phyloP scores from a whole-genome alignment of 1,284 basidiomycete species.

The Pholiota adiposa region DNA sequence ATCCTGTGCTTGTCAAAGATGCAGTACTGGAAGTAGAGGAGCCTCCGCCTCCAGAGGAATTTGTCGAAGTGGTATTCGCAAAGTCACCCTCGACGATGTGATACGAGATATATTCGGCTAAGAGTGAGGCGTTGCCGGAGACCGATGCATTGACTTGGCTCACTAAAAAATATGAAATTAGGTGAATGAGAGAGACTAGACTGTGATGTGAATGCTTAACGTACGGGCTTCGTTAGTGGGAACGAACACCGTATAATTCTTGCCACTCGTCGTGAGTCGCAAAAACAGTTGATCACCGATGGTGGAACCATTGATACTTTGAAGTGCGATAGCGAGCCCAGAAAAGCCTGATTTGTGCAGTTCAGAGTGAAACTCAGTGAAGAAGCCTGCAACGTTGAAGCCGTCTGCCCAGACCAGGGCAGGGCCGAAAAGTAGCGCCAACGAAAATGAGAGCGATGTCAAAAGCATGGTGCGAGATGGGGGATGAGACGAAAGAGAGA shows the following conservation, averaged over 20 bases:
- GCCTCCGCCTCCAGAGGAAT: slow-evolving; percentile 16
- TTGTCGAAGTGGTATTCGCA: slow-evolving; percentile 22
- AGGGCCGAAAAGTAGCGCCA: slow-evolving; percentile 18
- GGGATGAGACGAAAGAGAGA: not conserved
- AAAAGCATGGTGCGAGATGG: slow-evolving; percentile 18
- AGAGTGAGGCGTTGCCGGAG: slow-evolving; percentile 17
- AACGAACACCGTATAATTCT: slow-evolving; percentile 50
- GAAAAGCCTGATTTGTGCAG: slow-evolving; percentile 22
- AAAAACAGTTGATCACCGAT: slow-evolving; percentile 48
- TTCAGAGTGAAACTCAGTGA: slow-evolving; percentile 9
- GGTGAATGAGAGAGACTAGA: not conserved
- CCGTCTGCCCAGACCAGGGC: slow-evolving; percentile 20
- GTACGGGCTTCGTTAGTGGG: slow-evolving; percentile 53
- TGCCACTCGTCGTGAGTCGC: slow-evolving; percentile 37
- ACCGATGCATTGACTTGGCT: slow-evolving; percentile 20
- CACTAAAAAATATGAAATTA: slow-evolving; percentile 18
- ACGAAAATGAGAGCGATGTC: slow-evolving; percentile 16
- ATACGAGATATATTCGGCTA: slow-evolving; percentile 29
- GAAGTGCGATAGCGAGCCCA: slow-evolving; percentile 22
- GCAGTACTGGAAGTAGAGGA: slow-evolving; percentile 2
- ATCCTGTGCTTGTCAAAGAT: not conserved
- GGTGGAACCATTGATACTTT: slow-evolving; percentile 40
- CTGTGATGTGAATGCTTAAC: slow-evolving; percentile 17
- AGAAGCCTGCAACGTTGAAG: slow-evolving; percentile 16
- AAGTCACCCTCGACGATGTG: slow-evolving; percentile 30